These are phyloP conservation scores for Scheffersomyces amazonensis DNA, from an alignment of 805 yeast genomes.

Conservation along the genomic window DNA sequence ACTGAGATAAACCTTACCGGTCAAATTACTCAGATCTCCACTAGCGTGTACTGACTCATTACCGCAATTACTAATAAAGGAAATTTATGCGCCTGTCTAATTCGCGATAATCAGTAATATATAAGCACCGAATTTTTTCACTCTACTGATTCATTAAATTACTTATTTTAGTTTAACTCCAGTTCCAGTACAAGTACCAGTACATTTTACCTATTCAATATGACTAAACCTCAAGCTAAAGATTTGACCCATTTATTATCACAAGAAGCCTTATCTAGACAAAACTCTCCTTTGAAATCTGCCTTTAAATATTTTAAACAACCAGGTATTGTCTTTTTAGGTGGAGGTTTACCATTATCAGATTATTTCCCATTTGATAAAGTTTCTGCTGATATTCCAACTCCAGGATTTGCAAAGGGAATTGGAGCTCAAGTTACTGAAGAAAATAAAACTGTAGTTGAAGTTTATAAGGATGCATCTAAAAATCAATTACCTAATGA, in stretches of 20 bases:
- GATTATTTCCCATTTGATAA: conserved; percentile 92
- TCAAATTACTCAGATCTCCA: too few species aligned
- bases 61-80: too few species aligned
- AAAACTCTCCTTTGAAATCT: conserved; percentile 75
- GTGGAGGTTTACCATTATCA: conserved; percentile 93
- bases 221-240: conserved; percentile 44
- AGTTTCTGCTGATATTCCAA: conserved; percentile 66
- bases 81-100: too few species aligned
- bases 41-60: too few species aligned
- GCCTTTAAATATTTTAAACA: conserved; percentile 74
- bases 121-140: not conserved
- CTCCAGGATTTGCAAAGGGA: conserved; percentile 77
- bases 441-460: conserved; percentile 38
- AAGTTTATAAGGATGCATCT: conserved; percentile 28
- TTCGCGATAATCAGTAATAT: too few species aligned
- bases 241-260: conserved; percentile 77
- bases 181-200: too few species aligned
- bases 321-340: conserved; percentile 82
- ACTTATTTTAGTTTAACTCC: too few species aligned
- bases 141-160: not conserved
- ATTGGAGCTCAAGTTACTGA: conserved; percentile 61
- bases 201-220: conserved; percentile 2
- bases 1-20: too few species aligned
- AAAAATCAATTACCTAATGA: conserved; percentile 33
- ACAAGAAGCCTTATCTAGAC: conserved; percentile 72